These are phyloP conservation scores for Citrus cavaleriei DNA, from an alignment of 345 rosid genomes.

Conservation along the genomic window DNA sequence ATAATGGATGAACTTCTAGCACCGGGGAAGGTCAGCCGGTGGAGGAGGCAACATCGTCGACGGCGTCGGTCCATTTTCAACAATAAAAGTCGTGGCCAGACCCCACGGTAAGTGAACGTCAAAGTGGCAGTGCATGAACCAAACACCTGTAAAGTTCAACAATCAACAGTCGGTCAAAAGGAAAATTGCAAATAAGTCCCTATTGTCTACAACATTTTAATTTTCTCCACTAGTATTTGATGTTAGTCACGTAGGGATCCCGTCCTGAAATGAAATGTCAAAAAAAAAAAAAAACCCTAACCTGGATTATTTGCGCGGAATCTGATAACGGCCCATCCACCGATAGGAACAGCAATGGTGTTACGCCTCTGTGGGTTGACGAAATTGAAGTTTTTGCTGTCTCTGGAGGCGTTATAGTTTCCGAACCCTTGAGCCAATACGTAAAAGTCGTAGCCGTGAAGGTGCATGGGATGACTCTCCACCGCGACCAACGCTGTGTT, in stretches of 20 bases:
- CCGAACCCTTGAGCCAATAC: conserved; percentile 94
- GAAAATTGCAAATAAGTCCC: neutral
- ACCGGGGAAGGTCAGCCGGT: conserved; percentile 60
- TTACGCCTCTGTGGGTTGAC: conserved; percentile 60
- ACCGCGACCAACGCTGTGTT: conserved; percentile 54
- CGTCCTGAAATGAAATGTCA: neutral
- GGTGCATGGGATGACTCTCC: conserved; percentile 88
- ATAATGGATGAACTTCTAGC: conserved; percentile 19
- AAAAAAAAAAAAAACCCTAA: neutral
- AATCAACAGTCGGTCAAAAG: neutral
- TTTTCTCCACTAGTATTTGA: neutral
- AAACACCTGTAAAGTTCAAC: conserved; percentile 42
- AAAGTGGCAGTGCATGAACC: conserved; percentile 74
- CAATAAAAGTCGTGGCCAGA: conserved; percentile 49
- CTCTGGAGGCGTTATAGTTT: conserved; percentile 48
- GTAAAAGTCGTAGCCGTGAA: conserved; percentile 80
- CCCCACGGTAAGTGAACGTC: conserved; percentile 66
- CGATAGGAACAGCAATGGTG: conserved; percentile 77
- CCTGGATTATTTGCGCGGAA: conserved; percentile 89
- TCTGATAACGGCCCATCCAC: conserved; percentile 84
- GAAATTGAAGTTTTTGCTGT: conserved; percentile 51
- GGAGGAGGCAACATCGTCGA: conserved; percentile 56
- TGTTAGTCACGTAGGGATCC: neutral
- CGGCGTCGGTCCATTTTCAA: conserved; percentile 60
- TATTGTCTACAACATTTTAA: too few relatives aligned